phyloP scores from a whole-genome alignment of 371 early-diverging fungal species.

The Actinomortierella ambigua region DNA sequence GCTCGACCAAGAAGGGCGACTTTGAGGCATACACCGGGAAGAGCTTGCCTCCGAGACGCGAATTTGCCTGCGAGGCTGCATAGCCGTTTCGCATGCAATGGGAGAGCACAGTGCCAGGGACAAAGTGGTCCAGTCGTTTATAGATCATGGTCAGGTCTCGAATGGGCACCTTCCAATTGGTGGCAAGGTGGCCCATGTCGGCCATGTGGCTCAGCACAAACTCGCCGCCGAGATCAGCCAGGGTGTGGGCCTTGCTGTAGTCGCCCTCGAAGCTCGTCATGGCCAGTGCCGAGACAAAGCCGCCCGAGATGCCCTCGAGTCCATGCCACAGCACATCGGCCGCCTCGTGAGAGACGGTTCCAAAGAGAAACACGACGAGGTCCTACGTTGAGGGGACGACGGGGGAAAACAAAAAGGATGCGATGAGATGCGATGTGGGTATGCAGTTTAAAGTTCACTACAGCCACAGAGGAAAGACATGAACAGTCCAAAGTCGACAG shows the following conservation, averaged over 20 bases:
- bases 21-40: conserved; percentile 62
- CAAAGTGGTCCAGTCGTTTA: conserved; percentile 47
- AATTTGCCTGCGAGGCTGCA: conserved; percentile 68
- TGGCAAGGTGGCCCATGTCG: conserved; percentile 52
- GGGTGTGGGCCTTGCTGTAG: conserved; percentile 65
- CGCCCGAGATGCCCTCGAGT: conserved; percentile 64
- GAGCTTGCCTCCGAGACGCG: conserved; percentile 39
- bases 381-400: too few relatives aligned
- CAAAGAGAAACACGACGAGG: conserved; percentile 79
- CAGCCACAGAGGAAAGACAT: too few relatives aligned
- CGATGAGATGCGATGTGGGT: too few relatives aligned
- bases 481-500: too few relatives aligned
- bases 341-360: conserved; percentile 81
- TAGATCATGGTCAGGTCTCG: conserved; percentile 80
- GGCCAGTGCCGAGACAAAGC: conserved; percentile 74
- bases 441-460: too few relatives aligned
- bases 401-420: not conserved
- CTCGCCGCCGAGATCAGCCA: conserved; percentile 85
- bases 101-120: conserved; percentile 29
- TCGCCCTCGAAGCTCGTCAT: conserved; percentile 67
- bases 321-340: conserved; percentile 90
- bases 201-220: conserved; percentile 66
- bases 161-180: conserved; percentile 77
- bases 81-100: conserved; percentile 69
- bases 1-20: conserved; percentile 78